Evolutionary conservation across 805 yeast genomes (phyloP).

Genomic region (Trichomonascus vanleenenianus): DNA sequence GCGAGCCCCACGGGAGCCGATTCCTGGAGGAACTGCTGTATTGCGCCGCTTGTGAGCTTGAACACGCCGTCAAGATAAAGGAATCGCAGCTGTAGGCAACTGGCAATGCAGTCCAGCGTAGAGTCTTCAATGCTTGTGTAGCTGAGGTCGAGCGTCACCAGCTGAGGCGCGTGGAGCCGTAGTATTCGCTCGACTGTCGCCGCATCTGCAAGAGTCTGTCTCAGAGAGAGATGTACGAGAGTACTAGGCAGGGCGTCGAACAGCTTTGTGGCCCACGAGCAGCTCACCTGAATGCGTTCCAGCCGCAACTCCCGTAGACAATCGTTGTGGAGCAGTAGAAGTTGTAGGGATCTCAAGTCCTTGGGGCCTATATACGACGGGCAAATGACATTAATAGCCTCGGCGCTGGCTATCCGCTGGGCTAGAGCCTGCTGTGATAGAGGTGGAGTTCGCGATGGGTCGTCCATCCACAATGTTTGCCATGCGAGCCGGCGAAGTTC

Average conservation of each 20-base stretch:
- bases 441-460: background rate
- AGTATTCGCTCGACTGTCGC: constrained; percentile 4
- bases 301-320: background rate
- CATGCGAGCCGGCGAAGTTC: constrained; percentile 3
- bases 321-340: background rate
- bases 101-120: constrained; percentile 3
- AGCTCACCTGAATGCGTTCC: constrained; percentile 3
- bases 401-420: background rate
- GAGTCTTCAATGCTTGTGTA: constrained; percentile 9
- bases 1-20: constrained; percentile 4
- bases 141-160: constrained; percentile 8
- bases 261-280: background rate
- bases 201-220: constrained; percentile 3
- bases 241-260: constrained; percentile 1
- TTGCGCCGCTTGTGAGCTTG: constrained; percentile 3
- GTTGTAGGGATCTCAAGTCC: constrained; percentile 1
- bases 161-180: background rate
- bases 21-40: constrained; percentile 6
- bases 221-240: background rate
- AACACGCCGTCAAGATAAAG: constrained; percentile 8
- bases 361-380: constrained; percentile 1
- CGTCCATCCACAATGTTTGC: background rate
- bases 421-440: background rate
- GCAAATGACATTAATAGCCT: background rate
- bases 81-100: constrained; percentile 4